Evolutionary conservation across 2,329 filamentous ascomycete species (phyloP).

Genomic region (Calonectria pseudoreteaudii): DNA sequence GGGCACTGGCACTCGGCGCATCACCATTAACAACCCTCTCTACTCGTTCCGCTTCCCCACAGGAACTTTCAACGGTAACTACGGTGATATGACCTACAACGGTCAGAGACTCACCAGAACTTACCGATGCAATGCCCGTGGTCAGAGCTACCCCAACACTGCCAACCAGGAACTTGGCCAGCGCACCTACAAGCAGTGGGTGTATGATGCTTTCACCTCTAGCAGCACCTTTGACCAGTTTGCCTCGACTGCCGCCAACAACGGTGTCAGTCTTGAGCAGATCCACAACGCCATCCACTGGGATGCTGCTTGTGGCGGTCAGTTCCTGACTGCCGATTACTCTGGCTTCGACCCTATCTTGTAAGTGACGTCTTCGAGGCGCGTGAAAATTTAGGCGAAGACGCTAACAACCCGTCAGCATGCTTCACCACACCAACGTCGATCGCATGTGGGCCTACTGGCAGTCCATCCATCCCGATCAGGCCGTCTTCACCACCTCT

Average conservation of each 20-base stretch:
- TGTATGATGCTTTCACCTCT: slow-evolving; percentile 56
- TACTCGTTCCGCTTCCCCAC: slow-evolving; percentile 62
- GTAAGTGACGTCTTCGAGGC: slow-evolving; percentile 39
- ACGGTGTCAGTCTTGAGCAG: slow-evolving; percentile 56
- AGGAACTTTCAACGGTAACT: slow-evolving; percentile 51
- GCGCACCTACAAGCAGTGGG: slow-evolving; percentile 53
- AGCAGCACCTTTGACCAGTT: slow-evolving; percentile 51
- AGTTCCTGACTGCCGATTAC: slow-evolving; percentile 55
- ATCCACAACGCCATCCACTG: slow-evolving; percentile 58
- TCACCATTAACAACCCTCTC: slow-evolving; percentile 63
- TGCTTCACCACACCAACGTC: slow-evolving; percentile 68
- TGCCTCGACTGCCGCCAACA: slow-evolving; percentile 45
- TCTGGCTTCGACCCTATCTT: slow-evolving; percentile 61
- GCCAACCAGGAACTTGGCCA: slow-evolving; percentile 51
- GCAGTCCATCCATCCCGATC: slow-evolving; percentile 55
- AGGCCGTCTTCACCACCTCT: slow-evolving; percentile 49
- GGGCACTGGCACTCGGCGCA: slow-evolving; percentile 43
- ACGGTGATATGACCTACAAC: slow-evolving; percentile 47
- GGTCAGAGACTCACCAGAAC: slow-evolving; percentile 49
- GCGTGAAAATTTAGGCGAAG: neutral
- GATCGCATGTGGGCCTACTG: slow-evolving; percentile 73
- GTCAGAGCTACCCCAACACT: slow-evolving; percentile 51
- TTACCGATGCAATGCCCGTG: slow-evolving; percentile 52
- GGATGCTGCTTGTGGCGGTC: slow-evolving; percentile 53
- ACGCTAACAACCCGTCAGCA: slow-evolving; percentile 38